Evolutionary conservation across 768 basidiomycete species (phyloP).

Genomic region (Trametes cubensis): DNA sequence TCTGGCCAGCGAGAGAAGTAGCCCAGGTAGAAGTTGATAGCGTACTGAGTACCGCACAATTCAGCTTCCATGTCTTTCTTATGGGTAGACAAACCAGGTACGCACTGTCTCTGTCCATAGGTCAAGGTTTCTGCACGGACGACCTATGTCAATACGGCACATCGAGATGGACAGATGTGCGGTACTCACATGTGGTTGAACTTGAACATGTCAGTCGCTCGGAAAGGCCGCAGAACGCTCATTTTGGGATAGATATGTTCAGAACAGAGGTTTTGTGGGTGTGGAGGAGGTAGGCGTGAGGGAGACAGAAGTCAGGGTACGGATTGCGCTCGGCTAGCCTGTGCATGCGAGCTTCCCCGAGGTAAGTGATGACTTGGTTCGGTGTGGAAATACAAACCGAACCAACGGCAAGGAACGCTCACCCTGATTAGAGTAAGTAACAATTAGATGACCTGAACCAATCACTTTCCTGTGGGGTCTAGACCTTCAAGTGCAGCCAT

Average conservation of each 20-base stretch:
- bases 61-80: no score
- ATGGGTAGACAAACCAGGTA: no score
- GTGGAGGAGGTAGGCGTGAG: neutral
- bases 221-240: constrained; percentile 86
- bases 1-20: constrained; percentile 94
- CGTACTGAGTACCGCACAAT: constrained; percentile 57
- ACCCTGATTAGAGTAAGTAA: no score
- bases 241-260: constrained; percentile 42
- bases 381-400: no score
- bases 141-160: neutral
- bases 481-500: no score
- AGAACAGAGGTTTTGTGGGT: neutral
- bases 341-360: no score
- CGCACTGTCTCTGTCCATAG: constrained; percentile 96
- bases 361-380: no score
- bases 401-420: no score
- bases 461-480: no score
- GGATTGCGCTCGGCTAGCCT: no score
- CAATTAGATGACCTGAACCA: no score
- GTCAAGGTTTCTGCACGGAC: constrained; percentile 75
- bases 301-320: neutral
- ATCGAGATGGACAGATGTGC: neutral
- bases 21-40: constrained; percentile 83
- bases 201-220: constrained; percentile 86
- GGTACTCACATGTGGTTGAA: constrained; percentile 84